phyloP scores from a whole-genome alignment of 2,329 filamentous ascomycete species.

The Camillea tinctor region DNA sequence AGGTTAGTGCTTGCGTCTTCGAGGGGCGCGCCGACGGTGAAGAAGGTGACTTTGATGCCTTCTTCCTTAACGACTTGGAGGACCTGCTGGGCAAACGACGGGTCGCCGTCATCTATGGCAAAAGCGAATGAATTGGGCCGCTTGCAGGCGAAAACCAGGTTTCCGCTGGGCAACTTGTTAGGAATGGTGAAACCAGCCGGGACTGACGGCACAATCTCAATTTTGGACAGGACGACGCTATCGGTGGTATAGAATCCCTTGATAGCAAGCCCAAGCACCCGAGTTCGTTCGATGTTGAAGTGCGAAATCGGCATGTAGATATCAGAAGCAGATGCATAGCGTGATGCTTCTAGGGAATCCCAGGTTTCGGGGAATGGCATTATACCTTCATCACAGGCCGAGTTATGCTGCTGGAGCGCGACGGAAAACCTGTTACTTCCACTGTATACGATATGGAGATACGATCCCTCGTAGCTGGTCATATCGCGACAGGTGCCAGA shows the following conservation, averaged over 20 bases:
- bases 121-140: slow-evolving; percentile 72
- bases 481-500: slow-evolving; percentile 56
- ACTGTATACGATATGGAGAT: slow-evolving; percentile 63
- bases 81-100: slow-evolving; percentile 57
- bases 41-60: slow-evolving; percentile 66
- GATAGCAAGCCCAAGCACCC: slow-evolving; percentile 58
- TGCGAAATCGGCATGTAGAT: slow-evolving; percentile 68
- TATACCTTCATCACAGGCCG: slow-evolving; percentile 52
- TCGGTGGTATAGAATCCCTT: slow-evolving; percentile 61
- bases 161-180: slow-evolving; percentile 59
- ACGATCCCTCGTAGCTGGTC: slow-evolving; percentile 51
- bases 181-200: slow-evolving; percentile 53
- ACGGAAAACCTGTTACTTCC: slow-evolving; percentile 64
- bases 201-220: slow-evolving; percentile 59
- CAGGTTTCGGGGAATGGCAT: slow-evolving; percentile 66
- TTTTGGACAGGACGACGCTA: slow-evolving; percentile 49
- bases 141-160: slow-evolving; percentile 62
- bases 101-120: slow-evolving; percentile 68
- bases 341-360: slow-evolving; percentile 64
- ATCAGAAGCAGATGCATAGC: slow-evolving; percentile 53
- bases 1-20: slow-evolving; percentile 59
- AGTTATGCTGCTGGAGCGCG: slow-evolving; percentile 66
- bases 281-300: slow-evolving; percentile 60
- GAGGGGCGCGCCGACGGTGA: slow-evolving; percentile 65
- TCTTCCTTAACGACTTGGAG: slow-evolving; percentile 61